phyloP scores from a whole-genome alignment of 1,284 basidiomycete genomes.

The Ustilago vetiveriae region DNA sequence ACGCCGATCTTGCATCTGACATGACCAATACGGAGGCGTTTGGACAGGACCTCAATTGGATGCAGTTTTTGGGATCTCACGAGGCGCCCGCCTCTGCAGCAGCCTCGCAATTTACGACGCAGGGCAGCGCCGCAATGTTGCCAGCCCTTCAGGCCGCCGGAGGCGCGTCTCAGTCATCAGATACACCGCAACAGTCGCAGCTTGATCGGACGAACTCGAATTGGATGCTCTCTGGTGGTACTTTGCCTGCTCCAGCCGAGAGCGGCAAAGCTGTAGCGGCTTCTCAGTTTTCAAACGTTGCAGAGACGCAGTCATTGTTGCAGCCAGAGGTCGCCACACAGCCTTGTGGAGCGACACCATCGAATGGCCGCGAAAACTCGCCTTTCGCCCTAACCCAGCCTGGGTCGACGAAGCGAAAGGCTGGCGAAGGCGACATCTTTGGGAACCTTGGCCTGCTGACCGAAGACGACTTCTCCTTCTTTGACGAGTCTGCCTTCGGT shows the following conservation, averaged over 20 bases:
- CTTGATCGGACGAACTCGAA: not conserved
- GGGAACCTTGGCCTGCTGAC: slow-evolving; percentile 51
- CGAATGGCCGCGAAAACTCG: slow-evolving; percentile 3
- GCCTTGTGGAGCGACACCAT: slow-evolving; percentile 13
- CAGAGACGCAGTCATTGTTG: slow-evolving; percentile 6
- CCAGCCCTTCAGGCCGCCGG: not conserved
- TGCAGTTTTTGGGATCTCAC: slow-evolving; percentile 21
- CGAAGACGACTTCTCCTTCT: slow-evolving; percentile 64
- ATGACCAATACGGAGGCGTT: slow-evolving; percentile 9
- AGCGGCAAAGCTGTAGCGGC: not conserved
- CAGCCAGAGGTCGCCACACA: slow-evolving; percentile 15
- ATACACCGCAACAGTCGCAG: not conserved
- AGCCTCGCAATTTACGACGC: not conserved
- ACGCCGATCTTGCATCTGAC: slow-evolving; percentile 1
- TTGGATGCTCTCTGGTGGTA: slow-evolving; percentile 9
- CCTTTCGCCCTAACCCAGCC: slow-evolving; percentile 14
- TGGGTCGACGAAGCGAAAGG: slow-evolving; percentile 25
- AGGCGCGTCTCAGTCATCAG: not conserved
- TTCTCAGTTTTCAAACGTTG: not conserved
- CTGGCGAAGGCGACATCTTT: slow-evolving; percentile 43
- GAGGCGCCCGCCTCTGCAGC: slow-evolving; percentile 6
- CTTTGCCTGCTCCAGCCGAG: slow-evolving; percentile 2
- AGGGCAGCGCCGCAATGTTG: not conserved
- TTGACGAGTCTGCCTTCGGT: slow-evolving; percentile 54
- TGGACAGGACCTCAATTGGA: slow-evolving; percentile 32